A percentile compares a stretch with the other conserved stretches of the same genome.
These are phyloP conservation scores for Tuber magnatum DNA, from an alignment of 495 filamentous ascomycete genomes.

Conservation along the genomic window DNA sequence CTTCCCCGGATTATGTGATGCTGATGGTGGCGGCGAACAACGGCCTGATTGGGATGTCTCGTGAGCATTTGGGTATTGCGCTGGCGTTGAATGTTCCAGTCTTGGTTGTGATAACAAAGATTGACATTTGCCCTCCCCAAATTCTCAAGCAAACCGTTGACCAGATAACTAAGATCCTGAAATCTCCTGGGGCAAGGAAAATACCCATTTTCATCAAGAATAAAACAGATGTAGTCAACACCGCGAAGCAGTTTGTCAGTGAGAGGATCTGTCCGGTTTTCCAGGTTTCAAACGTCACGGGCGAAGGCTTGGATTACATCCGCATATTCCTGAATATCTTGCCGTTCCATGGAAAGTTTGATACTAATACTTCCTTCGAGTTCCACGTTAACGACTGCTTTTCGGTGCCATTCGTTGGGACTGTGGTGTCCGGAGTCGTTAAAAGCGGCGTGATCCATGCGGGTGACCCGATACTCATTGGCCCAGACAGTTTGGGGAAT, in stretches of 20 bases:
- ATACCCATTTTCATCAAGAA: slow-evolving; percentile 97
- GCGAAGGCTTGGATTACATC: slow-evolving; percentile 69
- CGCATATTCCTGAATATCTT: slow-evolving; percentile 92
- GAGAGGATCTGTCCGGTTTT: slow-evolving; percentile 96
- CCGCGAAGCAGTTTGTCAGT: slow-evolving; percentile 90
- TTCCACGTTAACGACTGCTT: slow-evolving; percentile 97
- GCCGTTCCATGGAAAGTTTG: slow-evolving; percentile 89
- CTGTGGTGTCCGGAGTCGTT: slow-evolving; percentile 89
- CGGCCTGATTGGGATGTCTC: slow-evolving; percentile 93
- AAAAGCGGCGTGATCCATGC: slow-evolving; percentile 82
- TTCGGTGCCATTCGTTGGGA: slow-evolving; percentile 96
- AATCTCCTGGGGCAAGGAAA: slow-evolving; percentile 86
- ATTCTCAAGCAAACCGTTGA: slow-evolving; percentile 88
- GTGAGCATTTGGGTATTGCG: slow-evolving; percentile 94
- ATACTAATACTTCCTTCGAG: slow-evolving; percentile 80
- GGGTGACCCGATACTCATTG: slow-evolving; percentile 81
- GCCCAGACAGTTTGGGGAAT: slow-evolving; percentile 84
- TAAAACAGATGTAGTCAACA: slow-evolving; percentile 84
- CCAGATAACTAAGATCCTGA: slow-evolving; percentile 86
- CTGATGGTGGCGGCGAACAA: slow-evolving; percentile 99
- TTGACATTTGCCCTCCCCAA: slow-evolving; percentile 95
- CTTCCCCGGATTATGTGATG: slow-evolving; percentile 93
- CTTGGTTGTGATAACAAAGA: slow-evolving; percentile 97
- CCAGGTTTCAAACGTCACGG: slow-evolving; percentile 96
- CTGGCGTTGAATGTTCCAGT: slow-evolving; percentile 92